A percentile compares a stretch with the other conserved stretches of the same genome.
phyloP scores from a whole-genome alignment of 148 eudicot species.

The Camellia lanceoleosa region DNA sequence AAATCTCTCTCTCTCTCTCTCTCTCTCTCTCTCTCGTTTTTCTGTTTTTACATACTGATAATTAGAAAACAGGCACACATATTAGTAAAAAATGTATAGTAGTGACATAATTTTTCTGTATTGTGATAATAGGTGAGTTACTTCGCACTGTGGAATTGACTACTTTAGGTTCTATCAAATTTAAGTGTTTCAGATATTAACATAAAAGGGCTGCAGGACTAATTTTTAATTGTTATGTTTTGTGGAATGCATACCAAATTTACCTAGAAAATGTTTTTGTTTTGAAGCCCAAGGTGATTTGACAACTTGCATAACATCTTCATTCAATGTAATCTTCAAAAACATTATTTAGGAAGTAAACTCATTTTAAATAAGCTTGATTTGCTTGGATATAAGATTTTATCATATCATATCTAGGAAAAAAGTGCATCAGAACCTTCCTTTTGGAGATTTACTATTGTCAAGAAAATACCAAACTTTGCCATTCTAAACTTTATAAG shows the following conservation, averaged over 20 bases:
- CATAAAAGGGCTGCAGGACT: neutral
- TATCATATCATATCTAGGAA: no score
- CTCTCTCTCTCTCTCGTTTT: neutral
- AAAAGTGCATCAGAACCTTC: no score
- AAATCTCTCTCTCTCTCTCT: neutral
- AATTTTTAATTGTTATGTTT: neutral
- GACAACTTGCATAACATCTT: no score
- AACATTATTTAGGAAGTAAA: constrained; percentile 18
- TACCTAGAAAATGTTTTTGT: no score
- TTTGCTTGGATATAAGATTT: no score
- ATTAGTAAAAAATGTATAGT: neutral
- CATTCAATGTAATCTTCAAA: no score
- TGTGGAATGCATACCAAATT: neutral
- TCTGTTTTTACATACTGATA: neutral
- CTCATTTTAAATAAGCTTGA: constrained; percentile 43
- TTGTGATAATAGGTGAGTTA: neutral
- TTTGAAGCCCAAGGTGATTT: no score
- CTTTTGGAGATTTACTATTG: no score
- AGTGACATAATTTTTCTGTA: neutral
- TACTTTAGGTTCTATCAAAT: neutral
- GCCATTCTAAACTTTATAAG: no score
- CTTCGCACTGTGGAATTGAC: neutral
- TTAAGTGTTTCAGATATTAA: neutral
- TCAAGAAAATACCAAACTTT: no score
- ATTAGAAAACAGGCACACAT: neutral